A percentile compares a stretch with the other conserved stretches of the same genome.
Conservation (phyloP, 192 early-diverging fungal species). For the Chytriomyces sp. region DNA sequence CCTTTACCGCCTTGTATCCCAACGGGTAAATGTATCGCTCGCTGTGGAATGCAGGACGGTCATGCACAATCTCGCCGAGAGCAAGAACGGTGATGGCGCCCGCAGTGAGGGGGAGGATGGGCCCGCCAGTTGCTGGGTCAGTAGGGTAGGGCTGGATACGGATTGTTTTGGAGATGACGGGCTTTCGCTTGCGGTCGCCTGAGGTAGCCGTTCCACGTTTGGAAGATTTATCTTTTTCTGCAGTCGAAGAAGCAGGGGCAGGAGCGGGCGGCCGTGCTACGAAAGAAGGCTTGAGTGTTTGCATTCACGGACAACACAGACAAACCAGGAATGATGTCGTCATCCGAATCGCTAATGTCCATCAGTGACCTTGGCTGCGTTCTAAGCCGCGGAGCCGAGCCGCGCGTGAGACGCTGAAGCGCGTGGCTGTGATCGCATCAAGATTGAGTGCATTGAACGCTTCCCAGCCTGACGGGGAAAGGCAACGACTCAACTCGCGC, state of each 20-base stretch:
- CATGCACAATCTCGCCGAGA: constrained; percentile 75
- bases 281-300: neutral
- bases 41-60: constrained; percentile 79
- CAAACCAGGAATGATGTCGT: neutral
- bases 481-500: constrained; percentile 22
- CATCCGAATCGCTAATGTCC: constrained; percentile 26
- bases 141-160: constrained; percentile 24
- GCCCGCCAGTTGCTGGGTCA: constrained; percentile 63
- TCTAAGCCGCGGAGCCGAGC: too few relatives aligned
- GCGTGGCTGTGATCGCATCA: too few relatives aligned
- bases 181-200: constrained; percentile 19
- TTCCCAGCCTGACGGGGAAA: too few relatives aligned
- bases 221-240: neutral
- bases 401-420: too few relatives aligned
- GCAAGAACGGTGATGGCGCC: constrained; percentile 74
- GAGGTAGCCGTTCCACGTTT: neutral
- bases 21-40: constrained; percentile 93
- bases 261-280: neutral
- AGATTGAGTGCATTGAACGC: too few relatives aligned
- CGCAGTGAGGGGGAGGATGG: constrained; percentile 74
- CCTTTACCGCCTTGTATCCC: constrained; percentile 67
- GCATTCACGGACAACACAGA: neutral
- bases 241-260: neutral
- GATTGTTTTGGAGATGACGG: constrained; percentile 9
- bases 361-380: too few relatives aligned